Evolutionary conservation across 2,329 filamentous ascomycete genomes (phyloP).

Genomic region (Lojkania enalia): DNA sequence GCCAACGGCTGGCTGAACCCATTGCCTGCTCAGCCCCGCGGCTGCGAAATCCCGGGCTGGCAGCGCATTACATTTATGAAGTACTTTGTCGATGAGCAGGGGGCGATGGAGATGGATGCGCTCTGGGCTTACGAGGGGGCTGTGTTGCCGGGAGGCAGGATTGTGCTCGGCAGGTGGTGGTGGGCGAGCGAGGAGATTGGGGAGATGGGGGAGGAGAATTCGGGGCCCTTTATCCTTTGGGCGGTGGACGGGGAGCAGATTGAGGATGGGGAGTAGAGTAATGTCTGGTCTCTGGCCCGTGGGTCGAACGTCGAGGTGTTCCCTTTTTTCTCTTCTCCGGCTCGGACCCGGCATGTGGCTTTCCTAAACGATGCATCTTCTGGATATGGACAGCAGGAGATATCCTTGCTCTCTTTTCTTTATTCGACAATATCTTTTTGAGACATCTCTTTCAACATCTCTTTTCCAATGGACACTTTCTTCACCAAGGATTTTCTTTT

Average conservation of each 20-base stretch:
- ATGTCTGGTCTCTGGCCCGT: no score
- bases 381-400: no score
- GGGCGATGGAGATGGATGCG: conserved; percentile 34
- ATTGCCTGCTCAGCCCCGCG: conserved; percentile 48
- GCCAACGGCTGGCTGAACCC: conserved; percentile 54
- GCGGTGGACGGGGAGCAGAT: conserved; percentile 33
- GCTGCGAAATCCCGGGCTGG: conserved; percentile 53
- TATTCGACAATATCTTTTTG: no score
- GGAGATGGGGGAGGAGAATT: conserved; percentile 25
- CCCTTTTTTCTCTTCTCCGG: no score
- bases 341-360: no score
- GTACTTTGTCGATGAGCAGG: conserved; percentile 45
- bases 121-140: conserved; percentile 56
- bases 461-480: no score
- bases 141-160: conserved; percentile 51
- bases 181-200: conserved; percentile 29
- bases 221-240: conserved; percentile 51
- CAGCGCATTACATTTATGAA: conserved; percentile 60
- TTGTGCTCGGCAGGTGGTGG: conserved; percentile 56
- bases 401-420: no score
- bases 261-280: neutral
- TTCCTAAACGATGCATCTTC: no score
- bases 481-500: no score
- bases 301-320: no score
- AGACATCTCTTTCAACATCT: no score